phyloP scores from a whole-genome alignment of 202 grass and related monocot genomes.

The Brachypodium distachyon region DNA sequence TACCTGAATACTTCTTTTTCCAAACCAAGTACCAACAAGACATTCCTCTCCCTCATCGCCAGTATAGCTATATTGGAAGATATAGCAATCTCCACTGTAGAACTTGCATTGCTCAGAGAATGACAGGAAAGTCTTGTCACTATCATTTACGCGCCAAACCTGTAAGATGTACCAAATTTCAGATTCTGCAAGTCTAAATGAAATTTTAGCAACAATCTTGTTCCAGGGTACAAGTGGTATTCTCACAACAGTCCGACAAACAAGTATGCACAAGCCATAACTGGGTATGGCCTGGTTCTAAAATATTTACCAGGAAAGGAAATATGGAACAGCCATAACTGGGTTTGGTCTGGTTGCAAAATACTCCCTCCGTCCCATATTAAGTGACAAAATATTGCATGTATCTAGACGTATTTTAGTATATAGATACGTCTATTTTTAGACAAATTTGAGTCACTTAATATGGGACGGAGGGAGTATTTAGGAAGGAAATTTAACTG shows the following conservation, averaged over 20 bases:
- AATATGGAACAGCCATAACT: neutral
- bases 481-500: slow-evolving; percentile 14
- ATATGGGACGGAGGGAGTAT: no score
- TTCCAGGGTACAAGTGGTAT: neutral
- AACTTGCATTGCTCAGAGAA: slow-evolving; percentile 91
- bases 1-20: slow-evolving; percentile 85
- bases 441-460: no score
- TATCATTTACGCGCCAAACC: slow-evolving; percentile 87
- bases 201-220: slow-evolving; percentile 12
- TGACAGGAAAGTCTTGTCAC: slow-evolving; percentile 68
- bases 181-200: slow-evolving; percentile 15
- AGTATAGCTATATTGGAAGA: slow-evolving; percentile 95
- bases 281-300: no score
- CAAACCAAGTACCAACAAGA: slow-evolving; percentile 91
- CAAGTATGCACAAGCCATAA: neutral
- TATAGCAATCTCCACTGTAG: slow-evolving; percentile 90
- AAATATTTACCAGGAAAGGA: no score
- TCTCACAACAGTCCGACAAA: slow-evolving; percentile 16
- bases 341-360: neutral
- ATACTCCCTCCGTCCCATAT: no score
- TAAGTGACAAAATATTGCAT: no score
- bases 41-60: slow-evolving; percentile 74
- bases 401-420: no score
- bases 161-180: slow-evolving; percentile 20
- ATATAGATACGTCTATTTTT: no score